phyloP scores from a whole-genome alignment of 257 asterid genomes.

The Voacanga thouarsii region DNA sequence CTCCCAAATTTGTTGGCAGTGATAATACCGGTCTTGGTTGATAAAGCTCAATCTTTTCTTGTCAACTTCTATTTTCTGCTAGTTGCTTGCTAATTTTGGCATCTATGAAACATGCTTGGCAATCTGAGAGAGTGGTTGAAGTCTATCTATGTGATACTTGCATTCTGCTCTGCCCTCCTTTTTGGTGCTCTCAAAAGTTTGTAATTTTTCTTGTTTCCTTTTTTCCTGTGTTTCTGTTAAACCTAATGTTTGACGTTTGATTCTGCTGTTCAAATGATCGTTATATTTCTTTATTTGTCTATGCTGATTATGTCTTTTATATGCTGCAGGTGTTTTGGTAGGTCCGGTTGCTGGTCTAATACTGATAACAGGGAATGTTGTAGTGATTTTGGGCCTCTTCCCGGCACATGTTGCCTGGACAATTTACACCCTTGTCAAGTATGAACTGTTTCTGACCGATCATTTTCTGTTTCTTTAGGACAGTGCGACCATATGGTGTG shows the following conservation, averaged over 20 bases:
- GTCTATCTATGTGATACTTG: constrained; percentile 54
- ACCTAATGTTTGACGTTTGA: neutral
- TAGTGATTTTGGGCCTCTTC: constrained; percentile 77
- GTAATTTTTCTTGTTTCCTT: constrained; percentile 17
- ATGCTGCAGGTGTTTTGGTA: constrained; percentile 60
- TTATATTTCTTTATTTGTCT: neutral
- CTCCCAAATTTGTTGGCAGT: neutral
- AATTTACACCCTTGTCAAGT: constrained; percentile 76
- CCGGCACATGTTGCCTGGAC: constrained; percentile 96
- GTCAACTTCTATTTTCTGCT: neutral
- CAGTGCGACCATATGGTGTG: neutral
- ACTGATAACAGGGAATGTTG: constrained; percentile 65
- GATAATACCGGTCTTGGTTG: neutral
- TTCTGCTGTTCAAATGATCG: neutral
- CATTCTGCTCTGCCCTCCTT: constrained; percentile 65
- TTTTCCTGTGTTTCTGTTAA: neutral
- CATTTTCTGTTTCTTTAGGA: neutral
- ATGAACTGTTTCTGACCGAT: constrained; percentile 13
- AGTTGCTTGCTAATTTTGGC: neutral
- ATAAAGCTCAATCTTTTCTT: neutral
- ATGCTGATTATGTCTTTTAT: constrained; percentile 3
- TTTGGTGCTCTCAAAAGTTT: constrained; percentile 80
- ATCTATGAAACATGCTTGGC: constrained; percentile 38
- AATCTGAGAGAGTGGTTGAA: constrained; percentile 39
- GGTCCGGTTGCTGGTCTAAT: constrained; percentile 84